A percentile compares a stretch with the other conserved stretches of the same genome.
These are phyloP conservation scores for Geotrichum phurueaensis DNA, from an alignment of 1,139 yeast species.

Conservation along the genomic window DNA sequence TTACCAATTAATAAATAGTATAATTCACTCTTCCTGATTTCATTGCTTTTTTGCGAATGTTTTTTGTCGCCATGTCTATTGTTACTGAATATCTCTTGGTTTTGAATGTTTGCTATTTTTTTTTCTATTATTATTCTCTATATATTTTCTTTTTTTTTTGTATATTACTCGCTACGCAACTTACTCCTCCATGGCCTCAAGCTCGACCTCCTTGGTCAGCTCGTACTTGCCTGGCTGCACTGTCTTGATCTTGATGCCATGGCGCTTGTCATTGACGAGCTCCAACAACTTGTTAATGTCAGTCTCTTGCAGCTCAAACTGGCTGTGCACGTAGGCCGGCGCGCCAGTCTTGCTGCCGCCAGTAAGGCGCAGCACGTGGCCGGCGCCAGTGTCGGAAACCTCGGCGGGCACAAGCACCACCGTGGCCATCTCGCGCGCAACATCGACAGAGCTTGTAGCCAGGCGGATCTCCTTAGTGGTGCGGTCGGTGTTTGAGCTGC, in stretches of 20 bases:
- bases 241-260: conserved; percentile 30
- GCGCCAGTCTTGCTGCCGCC: conserved; percentile 65
- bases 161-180: background rate
- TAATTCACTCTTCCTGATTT: background rate
- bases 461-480: conserved; percentile 41
- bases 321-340: conserved; percentile 86
- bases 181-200: conserved; percentile 13
- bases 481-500: conserved; percentile 14
- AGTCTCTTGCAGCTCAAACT: conserved; percentile 35
- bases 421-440: conserved; percentile 77
- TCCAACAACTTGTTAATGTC: conserved; percentile 28
- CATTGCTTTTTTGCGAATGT: background rate
- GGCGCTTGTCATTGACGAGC: conserved; percentile 23
- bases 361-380: conserved; percentile 67
- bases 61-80: background rate
- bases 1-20: background rate
- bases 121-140: background rate
- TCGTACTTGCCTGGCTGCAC: conserved; percentile 27
- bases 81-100: background rate
- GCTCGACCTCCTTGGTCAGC: conserved; percentile 6
- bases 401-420: conserved; percentile 50
- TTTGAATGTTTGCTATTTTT: background rate
- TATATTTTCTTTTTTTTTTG: background rate
- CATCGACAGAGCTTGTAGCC: conserved; percentile 44
- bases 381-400: conserved; percentile 40